Evolutionary conservation across 805 yeast species (phyloP), one percentile per base, ranked within the genome.

Genomic region (Limtongia smithiae): DNA sequence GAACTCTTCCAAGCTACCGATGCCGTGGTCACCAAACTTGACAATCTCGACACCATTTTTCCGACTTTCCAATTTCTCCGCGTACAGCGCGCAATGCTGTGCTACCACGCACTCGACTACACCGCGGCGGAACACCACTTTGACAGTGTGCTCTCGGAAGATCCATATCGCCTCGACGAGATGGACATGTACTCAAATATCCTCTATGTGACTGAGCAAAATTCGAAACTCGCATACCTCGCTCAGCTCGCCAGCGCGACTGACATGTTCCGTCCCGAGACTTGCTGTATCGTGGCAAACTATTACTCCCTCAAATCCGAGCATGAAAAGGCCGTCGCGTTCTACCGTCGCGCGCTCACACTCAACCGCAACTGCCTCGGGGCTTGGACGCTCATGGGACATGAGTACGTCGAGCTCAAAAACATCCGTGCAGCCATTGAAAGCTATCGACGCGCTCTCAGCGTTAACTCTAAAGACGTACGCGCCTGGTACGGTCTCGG

Each of bases 381-480:
- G 55, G 97, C 97, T 0, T 93, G 97, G 97, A 93, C 97, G 0
- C 72, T 93, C 50, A 89, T 93, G 96, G 99, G 99, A 9, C 99
- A 93, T 68, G 99, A 93, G 69, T 93, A 87, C 70, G 95, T 93
- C 14, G 99, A 93, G 65, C 74, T 93, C 60, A 90, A 91, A 63
- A 93, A 93, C 68, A 84, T 96, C 0, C 96, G 93, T 67, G 97
- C 97, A 0, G 98, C 98, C 1, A 93, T 93, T 46, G 97, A 91
- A 70, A 82, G 94, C 50, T 93, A 93, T 64, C 71, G 97, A 58
- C 71, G 95, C 37, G 99, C 97, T 0, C 91, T 90, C 1, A 96
- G 89, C 64, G 82, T 90, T 2, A 87, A 86, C 62, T 77, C 81
- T 38, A 83, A 85, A 62, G 98, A 93, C 65, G 94, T 85, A 65